Percentiles rank a stretch among this genome's conserved stretches.
Conservation (phyloP, 257 asterid species). For the Solanum piurae region DNA sequence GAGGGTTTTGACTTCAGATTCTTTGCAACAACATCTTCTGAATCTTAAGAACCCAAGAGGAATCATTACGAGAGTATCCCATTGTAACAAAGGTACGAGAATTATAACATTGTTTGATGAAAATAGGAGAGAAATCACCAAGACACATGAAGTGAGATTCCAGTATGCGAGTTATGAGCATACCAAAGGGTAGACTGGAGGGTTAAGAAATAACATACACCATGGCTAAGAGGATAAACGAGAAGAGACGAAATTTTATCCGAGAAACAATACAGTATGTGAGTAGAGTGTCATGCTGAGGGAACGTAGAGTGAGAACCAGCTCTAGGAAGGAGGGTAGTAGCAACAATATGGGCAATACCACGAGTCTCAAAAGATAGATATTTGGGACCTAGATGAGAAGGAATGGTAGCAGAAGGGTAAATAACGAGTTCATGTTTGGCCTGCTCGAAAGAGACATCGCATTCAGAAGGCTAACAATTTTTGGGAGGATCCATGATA, state of each 20-base stretch:
- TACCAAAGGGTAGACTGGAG: not conserved
- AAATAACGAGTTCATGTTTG: too few relatives aligned
- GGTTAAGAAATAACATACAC: not conserved
- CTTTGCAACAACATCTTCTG: not conserved
- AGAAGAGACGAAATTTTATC: not conserved
- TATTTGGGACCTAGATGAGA: too few relatives aligned
- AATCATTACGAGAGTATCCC: not conserved
- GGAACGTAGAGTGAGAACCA: too few relatives aligned
- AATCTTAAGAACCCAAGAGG: not conserved
- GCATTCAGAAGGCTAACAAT: too few relatives aligned
- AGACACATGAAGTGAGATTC: not conserved
- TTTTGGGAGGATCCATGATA: too few relatives aligned
- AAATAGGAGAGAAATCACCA: not conserved
- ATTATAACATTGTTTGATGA: not conserved
- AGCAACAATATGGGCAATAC: too few relatives aligned
- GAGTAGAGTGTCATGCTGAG: too few relatives aligned
- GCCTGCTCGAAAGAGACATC: too few relatives aligned
- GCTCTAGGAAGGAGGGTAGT: too few relatives aligned
- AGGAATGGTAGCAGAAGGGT: too few relatives aligned
- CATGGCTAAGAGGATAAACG: not conserved
- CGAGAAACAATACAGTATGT: too few relatives aligned
- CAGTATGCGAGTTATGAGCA: not conserved
- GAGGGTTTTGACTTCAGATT: not conserved
- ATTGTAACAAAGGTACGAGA: not conserved
- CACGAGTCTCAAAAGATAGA: too few relatives aligned